Evolutionary conservation across 129 eudicot genomes (phyloP), one percentile per base, ranked within the genome.

Genomic region (Ambrosia trifida): DNA sequence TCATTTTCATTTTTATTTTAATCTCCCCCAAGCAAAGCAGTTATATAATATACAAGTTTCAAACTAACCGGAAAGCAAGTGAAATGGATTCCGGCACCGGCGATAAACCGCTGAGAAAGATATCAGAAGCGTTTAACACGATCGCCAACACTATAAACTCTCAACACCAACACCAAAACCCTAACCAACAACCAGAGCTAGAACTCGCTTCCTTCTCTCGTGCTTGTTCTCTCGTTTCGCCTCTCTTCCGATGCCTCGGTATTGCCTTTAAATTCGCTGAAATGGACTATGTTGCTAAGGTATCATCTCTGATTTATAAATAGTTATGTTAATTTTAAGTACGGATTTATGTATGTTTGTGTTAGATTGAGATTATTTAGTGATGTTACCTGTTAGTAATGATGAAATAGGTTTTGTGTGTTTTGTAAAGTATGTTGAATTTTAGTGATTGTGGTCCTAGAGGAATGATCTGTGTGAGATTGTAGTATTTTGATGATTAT

Each of bases 221-320:
- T 36, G 98, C 98, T 33, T 92, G 96, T 61, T 81, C 98, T 66
- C 87, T 85, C 46, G 95, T 92, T 49, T 92, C 98, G 66, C 98
- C 98, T 66, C 88, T 92, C 11, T 89, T 92, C 70, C 79, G 89
- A 45, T 89, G 88, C 81, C 96, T 92, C 11, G 98, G 98, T 54
- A 83, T 92, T 72, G 98, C 98, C 14, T 92, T 92, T 84, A 89
- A 85, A 74, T 92, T 92, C 80, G 98, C 98, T 20, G 98, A 92
- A 60, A 83, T 85, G 83, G 98, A 92, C 66, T 92, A 89, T 65
- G 96, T 92, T 51, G 88, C 96, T 80, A 92, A 92, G 81, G 98
- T 83, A 75, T 60, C 3, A 16, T 19, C 64, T 6, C 18, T 43
- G 49, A 0, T 28, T 2, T 45, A 57, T 6, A 18, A 19, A 41